Evolutionary conservation across 83 land plant genomes (phyloP).

Genomic region (Thuja plicata): DNA sequence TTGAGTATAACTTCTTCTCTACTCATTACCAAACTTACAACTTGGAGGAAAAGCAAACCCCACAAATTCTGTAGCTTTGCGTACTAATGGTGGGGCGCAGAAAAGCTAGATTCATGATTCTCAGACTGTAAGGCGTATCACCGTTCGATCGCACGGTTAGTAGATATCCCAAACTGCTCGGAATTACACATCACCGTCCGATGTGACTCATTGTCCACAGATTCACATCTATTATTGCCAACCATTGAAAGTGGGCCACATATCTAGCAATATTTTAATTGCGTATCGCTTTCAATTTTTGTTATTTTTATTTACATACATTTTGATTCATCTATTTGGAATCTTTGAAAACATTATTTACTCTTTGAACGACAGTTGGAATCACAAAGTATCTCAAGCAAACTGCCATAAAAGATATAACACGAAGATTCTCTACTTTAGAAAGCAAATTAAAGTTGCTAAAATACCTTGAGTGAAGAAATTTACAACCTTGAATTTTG

Average conservation of each 20-base stretch:
- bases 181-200: neutral
- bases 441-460: neutral
- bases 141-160: neutral
- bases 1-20: too few relatives aligned
- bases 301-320: too few relatives aligned
- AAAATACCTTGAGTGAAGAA: neutral
- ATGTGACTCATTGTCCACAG: neutral
- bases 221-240: neutral
- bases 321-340: too few relatives aligned
- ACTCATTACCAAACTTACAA: too few relatives aligned
- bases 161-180: neutral
- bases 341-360: too few relatives aligned
- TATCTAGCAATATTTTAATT: too few relatives aligned
- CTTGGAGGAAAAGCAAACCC: too few relatives aligned
- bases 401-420: neutral
- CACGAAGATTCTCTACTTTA: neutral
- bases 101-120: too few relatives aligned
- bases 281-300: too few relatives aligned
- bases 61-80: too few relatives aligned
- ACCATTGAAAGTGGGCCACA: neutral
- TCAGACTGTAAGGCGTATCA: too few relatives aligned
- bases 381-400: neutral
- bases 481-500: neutral
- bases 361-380: neutral
- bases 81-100: too few relatives aligned